These are phyloP conservation scores for Stenogyne calaminthoides DNA, from an alignment of 305 asterid genomes.

Conservation along the genomic window DNA sequence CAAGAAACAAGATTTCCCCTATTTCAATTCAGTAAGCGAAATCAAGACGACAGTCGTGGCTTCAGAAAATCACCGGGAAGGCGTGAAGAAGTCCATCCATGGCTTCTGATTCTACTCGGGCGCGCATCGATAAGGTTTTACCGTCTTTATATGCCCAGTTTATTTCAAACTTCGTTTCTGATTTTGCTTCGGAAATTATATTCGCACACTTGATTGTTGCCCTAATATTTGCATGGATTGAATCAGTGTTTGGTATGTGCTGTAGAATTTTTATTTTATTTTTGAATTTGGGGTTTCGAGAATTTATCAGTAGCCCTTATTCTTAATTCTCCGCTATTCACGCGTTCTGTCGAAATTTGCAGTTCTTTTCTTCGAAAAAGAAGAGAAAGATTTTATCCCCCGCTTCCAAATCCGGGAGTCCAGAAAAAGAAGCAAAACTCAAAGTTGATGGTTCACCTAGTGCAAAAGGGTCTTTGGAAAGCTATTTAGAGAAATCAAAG, in stretches of 20 bases:
- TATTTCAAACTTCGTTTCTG: not conserved
- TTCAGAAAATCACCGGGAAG: slow-evolving; percentile 17
- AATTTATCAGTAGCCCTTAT: not conserved
- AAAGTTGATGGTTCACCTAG: slow-evolving; percentile 66
- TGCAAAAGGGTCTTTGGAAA: slow-evolving; percentile 68
- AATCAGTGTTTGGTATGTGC: not conserved
- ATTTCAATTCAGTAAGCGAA: slow-evolving; percentile 10
- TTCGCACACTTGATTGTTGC: not conserved
- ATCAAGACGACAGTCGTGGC: not conserved
- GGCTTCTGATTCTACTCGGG: slow-evolving; percentile 65
- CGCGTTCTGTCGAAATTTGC: slow-evolving; percentile 23
- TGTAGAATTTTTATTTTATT: not conserved
- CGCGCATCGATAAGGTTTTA: slow-evolving; percentile 73
- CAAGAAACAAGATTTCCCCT: not conserved
- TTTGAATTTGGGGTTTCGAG: slow-evolving; percentile 7
- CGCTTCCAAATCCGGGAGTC: slow-evolving; percentile 51
- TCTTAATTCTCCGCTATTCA: not conserved
- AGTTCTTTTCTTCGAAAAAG: slow-evolving; percentile 88
- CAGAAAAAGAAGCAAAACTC: slow-evolving; percentile 57
- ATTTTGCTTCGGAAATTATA: not conserved
- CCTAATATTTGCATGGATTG: not conserved
- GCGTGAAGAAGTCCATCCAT: slow-evolving; percentile 38
- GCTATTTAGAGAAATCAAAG: slow-evolving; percentile 56
- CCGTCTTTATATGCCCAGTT: not conserved
- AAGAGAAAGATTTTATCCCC: slow-evolving; percentile 83